Evolutionary conservation across 2,329 filamentous ascomycete species (phyloP).

Genomic region (Coniochaeta ligniaria): DNA sequence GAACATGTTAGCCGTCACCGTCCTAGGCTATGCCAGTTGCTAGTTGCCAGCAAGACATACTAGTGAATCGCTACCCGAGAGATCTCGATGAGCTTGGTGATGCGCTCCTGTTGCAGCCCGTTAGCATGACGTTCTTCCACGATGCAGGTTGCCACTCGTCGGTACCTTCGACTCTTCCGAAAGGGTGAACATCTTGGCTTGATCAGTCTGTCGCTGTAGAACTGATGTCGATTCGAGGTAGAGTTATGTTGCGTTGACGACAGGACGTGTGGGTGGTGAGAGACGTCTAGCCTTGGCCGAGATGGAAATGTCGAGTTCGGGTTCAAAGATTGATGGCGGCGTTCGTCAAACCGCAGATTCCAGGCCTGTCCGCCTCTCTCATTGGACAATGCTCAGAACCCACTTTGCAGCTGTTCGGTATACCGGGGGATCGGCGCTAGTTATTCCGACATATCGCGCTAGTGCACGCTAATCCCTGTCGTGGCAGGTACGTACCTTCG

Average conservation of each 20-base stretch:
- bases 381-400: neutral
- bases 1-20: conserved; percentile 23
- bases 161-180: conserved; percentile 95
- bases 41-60: conserved; percentile 42
- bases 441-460: neutral
- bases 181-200: conserved; percentile 53
- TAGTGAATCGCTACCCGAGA: conserved; percentile 94
- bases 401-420: neutral
- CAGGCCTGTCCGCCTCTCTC: neutral
- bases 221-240: neutral
- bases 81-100: conserved; percentile 92
- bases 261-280: neutral
- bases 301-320: neutral
- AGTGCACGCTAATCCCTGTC: neutral
- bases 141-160: conserved; percentile 4
- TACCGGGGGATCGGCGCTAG: neutral
- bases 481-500: neutral
- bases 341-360: neutral
- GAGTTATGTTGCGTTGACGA: neutral
- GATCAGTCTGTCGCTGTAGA: neutral
- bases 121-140: neutral
- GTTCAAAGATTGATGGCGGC: neutral
- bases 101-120: conserved; percentile 74
- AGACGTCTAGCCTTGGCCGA: neutral
- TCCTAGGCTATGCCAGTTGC: neutral